A percentile compares a stretch with the other conserved stretches of the same genome.
Evolutionary conservation across 495 filamentous ascomycete genomes (phyloP).

Genomic region (Apodospora peruviana): DNA sequence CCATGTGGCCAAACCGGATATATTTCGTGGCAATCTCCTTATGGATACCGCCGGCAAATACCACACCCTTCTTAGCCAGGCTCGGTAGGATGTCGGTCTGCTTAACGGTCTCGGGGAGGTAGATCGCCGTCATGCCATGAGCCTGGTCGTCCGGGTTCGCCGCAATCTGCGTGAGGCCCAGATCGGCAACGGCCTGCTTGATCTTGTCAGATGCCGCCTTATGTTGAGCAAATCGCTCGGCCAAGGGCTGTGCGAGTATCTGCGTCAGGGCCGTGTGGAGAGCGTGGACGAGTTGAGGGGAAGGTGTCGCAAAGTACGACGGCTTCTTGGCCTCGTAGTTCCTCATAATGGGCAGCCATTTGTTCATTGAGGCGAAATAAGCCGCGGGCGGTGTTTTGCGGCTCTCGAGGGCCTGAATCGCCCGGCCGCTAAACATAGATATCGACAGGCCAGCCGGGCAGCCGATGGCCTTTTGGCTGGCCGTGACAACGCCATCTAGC

Average conservation of each 20-base stretch:
- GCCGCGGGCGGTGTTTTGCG: constrained; percentile 73
- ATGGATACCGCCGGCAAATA: constrained; percentile 93
- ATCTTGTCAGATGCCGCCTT: constrained; percentile 68
- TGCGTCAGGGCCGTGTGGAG: constrained; percentile 89
- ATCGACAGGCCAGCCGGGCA: constrained; percentile 91
- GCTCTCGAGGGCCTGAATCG: constrained; percentile 73
- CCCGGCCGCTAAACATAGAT: constrained; percentile 82
- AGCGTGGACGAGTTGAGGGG: constrained; percentile 89
- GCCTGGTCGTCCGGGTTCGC: constrained; percentile 82
- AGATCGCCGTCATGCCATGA: constrained; percentile 96
- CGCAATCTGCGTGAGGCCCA: constrained; percentile 84
- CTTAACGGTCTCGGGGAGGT: constrained; percentile 77
- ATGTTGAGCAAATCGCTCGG: constrained; percentile 77
- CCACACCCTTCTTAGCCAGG: constrained; percentile 80
- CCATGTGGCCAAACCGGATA: constrained; percentile 83
- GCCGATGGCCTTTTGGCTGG: constrained; percentile 93
- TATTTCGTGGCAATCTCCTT: constrained; percentile 62
- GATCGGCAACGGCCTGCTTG: constrained; percentile 69
- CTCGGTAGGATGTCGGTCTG: constrained; percentile 78
- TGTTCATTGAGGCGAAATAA: constrained; percentile 93
- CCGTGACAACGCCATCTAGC: constrained; percentile 87
- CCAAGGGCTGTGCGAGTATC: constrained; percentile 71
- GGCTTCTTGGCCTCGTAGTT: constrained; percentile 97
- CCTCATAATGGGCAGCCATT: constrained; percentile 98
- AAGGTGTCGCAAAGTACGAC: constrained; percentile 95